Evolutionary conservation across 495 filamentous ascomycete species (phyloP), one percentile per base, ranked within the genome.

Genomic region (Bombardia bombarda): DNA sequence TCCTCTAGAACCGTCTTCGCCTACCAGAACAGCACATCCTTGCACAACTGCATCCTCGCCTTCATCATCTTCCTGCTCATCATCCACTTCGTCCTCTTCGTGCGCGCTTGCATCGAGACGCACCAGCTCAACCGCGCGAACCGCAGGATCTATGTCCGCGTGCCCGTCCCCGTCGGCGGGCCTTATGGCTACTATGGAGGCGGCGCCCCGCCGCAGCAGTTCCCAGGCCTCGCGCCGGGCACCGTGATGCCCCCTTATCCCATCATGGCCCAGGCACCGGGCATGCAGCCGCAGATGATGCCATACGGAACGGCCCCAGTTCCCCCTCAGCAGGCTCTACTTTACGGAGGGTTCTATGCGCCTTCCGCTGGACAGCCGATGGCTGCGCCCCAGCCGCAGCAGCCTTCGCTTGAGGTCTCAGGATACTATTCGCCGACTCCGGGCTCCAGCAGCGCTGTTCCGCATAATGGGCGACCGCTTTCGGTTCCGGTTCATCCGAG

Each of bases 41-140:
- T 23, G 14, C n/a, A 13, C 13, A 14, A 14, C 9, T 14, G 25
- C 10, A 5, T 20, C 3, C 38, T 45, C 19, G 30, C 48, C 32
- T 46, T 58, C 40, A 51, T 49, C 2, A 34, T 34, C 25, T 14
- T 48, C 14, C 24, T 51, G 7, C 37, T 54, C 9, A 20, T 60
- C 18, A 46, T 50, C 20, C 57, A 69, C 42, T 66, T 73, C 47
- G 39, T 62, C 28, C 57, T 73, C 5, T 70, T 73, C 42, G 49
- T 65, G 10, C 39, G 64, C n/a, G 63, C 65, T 1, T 73, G 69
- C 31, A 55, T 67, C 46, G 67, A 71, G 19, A 67, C 63, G 12
- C 42, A 60, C 38, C 52, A 47, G 34, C 42, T 55, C 25, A 63
- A 66, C 40, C n/a, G n/a, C n/a, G n/a, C n/a, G n/a, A n/a, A n/a